Conservation (phyloP, 208 protist genomes). For the Wallacemonas collosoma region DNA sequence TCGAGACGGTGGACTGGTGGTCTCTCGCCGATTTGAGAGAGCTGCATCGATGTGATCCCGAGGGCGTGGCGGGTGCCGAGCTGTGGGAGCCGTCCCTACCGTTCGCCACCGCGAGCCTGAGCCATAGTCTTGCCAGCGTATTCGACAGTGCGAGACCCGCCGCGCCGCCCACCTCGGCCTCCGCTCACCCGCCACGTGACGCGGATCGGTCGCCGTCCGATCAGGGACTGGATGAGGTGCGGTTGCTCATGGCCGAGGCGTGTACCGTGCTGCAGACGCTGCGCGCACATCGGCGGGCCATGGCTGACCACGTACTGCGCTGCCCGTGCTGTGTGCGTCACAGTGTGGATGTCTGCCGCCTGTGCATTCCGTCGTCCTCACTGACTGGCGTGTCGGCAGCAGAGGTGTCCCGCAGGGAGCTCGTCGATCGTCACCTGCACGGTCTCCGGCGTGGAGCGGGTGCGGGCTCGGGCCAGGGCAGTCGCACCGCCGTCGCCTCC, state of each 20-base stretch:
- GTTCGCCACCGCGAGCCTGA: not conserved
- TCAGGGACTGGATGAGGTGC: not conserved
- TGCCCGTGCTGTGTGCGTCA: conserved; percentile 28
- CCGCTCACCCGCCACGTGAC: too few species aligned
- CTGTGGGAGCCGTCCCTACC: not conserved
- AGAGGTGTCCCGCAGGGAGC: not conserved
- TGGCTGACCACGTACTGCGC: conserved; percentile 25
- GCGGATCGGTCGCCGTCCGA: too few species aligned
- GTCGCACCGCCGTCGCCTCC: not conserved
- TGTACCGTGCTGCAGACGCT: conserved; percentile 24
- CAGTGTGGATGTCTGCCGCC: conserved; percentile 36
- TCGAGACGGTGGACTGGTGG: conserved; percentile 42
- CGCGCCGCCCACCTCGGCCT: too few species aligned
- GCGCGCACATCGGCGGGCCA: conserved; percentile 19
- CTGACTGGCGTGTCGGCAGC: not conserved
- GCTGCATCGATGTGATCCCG: conserved; percentile 24
- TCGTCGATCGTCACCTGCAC: not conserved
- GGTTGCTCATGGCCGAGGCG: not conserved
- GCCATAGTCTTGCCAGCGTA: conserved; percentile 2
- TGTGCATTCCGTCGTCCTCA: conserved; percentile 23
- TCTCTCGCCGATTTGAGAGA: conserved; percentile 42
- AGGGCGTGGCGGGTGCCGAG: not conserved
- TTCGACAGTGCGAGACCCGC: not conserved
- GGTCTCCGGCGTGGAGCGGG: not conserved
- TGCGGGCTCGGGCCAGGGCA: not conserved